Evolutionary conservation across 306 rosid species (phyloP).

Genomic region (Vigna angularis): DNA sequence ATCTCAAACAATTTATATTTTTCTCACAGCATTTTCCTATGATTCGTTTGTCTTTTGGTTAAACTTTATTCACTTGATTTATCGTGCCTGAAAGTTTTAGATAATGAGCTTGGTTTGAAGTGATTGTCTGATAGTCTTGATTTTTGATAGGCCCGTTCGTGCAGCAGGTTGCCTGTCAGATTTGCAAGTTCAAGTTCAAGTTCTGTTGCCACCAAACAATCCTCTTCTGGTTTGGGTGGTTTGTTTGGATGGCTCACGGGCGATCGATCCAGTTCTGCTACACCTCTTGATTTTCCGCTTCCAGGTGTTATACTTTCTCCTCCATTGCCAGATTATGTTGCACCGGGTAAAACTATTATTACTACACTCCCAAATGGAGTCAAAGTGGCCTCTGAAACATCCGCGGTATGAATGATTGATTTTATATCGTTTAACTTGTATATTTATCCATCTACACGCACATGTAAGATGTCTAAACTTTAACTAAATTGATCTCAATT

Average conservation of each 20-base stretch:
- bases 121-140: slow-evolving; percentile 36
- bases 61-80: background rate
- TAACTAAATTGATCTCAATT: slow-evolving; percentile 2
- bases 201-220: slow-evolving; percentile 54
- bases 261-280: slow-evolving; percentile 56
- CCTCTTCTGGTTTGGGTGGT: slow-evolving; percentile 71
- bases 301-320: slow-evolving; percentile 71
- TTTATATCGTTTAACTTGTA: background rate
- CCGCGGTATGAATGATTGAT: slow-evolving; percentile 55
- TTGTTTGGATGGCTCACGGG: slow-evolving; percentile 81
- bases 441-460: background rate
- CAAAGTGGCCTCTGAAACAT: slow-evolving; percentile 79
- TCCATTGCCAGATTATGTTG: slow-evolving; percentile 82
- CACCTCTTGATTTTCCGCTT: slow-evolving; percentile 78
- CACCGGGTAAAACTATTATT: slow-evolving; percentile 66
- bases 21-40: background rate
- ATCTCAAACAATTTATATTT: background rate
- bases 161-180: slow-evolving; percentile 56
- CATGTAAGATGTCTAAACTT: background rate
- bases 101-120: background rate
- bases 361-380: slow-evolving; percentile 85
- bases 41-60: background rate
- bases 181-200: slow-evolving; percentile 79
- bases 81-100: background rate
- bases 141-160: slow-evolving; percentile 55